phyloP scores from a whole-genome alignment of 495 filamentous ascomycete species.

The Neurospora sp. region DNA sequence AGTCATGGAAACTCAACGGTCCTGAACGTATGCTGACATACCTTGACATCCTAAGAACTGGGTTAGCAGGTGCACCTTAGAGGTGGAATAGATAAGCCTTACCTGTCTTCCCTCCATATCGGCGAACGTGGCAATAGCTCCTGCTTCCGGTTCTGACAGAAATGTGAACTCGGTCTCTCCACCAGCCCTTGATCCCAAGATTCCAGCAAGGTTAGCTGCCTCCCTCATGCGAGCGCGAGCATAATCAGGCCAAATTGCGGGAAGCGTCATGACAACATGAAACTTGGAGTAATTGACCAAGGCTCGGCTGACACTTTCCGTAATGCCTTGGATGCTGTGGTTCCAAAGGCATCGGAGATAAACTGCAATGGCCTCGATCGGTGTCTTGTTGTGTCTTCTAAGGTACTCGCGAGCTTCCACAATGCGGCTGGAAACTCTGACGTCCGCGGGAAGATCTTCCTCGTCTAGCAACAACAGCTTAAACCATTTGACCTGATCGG shows the following conservation, averaged over 20 bases:
- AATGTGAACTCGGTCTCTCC: constrained; percentile 9
- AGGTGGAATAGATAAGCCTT: not conserved
- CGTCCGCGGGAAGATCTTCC: constrained; percentile 9
- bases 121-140: constrained; percentile 9
- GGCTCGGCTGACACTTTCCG: constrained; percentile 1
- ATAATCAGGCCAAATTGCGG: constrained; percentile 21
- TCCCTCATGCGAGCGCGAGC: constrained; percentile 9
- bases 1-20: too few relatives aligned
- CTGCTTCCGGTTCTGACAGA: constrained; percentile 20
- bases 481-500: constrained; percentile 17
- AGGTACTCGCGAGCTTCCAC: constrained; percentile 2
- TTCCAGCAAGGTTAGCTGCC: constrained; percentile 10
- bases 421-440: constrained; percentile 5
- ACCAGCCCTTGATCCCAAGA: constrained; percentile 4
- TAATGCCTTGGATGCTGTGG: constrained; percentile 4
- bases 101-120: constrained; percentile 7
- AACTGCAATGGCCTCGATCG: constrained; percentile 10
- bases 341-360: constrained; percentile 20
- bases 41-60: not conserved
- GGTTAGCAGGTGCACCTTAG: not conserved
- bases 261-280: constrained; percentile 18
- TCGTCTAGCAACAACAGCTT: constrained; percentile 22
- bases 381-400: constrained; percentile 3
- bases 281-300: constrained; percentile 5
- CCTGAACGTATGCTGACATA: too few relatives aligned